These are phyloP conservation scores for Magnolia sinica DNA, from an alignment of 164 flowering plant genomes.

Conservation along the genomic window DNA sequence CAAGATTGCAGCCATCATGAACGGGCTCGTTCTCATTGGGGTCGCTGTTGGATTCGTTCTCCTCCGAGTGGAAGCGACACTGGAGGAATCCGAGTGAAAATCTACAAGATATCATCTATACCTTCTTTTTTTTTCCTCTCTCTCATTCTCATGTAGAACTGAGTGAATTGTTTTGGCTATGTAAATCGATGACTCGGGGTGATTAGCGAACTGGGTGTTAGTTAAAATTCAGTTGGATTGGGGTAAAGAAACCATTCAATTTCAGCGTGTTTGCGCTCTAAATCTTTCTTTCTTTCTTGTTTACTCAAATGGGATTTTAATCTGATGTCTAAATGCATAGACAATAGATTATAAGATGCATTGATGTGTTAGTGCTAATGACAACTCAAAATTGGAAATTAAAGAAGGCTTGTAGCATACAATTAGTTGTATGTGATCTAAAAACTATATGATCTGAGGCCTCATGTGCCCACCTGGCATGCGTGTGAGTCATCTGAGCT, in stretches of 20 bases:
- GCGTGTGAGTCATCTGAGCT: too few relatives aligned
- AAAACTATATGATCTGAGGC: too few relatives aligned
- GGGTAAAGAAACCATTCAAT: background rate
- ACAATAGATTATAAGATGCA: background rate
- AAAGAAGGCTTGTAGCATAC: too few relatives aligned
- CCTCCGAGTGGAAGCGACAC: slow-evolving; percentile 51
- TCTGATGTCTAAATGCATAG: background rate
- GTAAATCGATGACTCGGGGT: background rate
- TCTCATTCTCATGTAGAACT: background rate
- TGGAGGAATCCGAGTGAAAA: slow-evolving; percentile 45
- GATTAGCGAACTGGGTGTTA: slow-evolving; percentile 1
- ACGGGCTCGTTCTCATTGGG: slow-evolving; percentile 51
- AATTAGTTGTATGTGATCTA: too few relatives aligned
- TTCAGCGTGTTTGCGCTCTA: background rate
- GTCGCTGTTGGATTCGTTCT: slow-evolving; percentile 72
- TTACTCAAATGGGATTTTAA: background rate
- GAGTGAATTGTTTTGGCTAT: background rate
- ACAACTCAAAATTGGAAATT: too few relatives aligned
- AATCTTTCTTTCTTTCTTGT: background rate
- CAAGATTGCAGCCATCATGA: slow-evolving; percentile 57
- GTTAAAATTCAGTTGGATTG: background rate
- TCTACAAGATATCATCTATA: background rate
- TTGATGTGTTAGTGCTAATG: background rate
- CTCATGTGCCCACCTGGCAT: too few relatives aligned
- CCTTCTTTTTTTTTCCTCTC: background rate